Percentiles rank a stretch among this genome's conserved stretches.
phyloP scores from a whole-genome alignment of 2,329 filamentous ascomycete species.

The Scopulariopsis brevicaulis region DNA sequence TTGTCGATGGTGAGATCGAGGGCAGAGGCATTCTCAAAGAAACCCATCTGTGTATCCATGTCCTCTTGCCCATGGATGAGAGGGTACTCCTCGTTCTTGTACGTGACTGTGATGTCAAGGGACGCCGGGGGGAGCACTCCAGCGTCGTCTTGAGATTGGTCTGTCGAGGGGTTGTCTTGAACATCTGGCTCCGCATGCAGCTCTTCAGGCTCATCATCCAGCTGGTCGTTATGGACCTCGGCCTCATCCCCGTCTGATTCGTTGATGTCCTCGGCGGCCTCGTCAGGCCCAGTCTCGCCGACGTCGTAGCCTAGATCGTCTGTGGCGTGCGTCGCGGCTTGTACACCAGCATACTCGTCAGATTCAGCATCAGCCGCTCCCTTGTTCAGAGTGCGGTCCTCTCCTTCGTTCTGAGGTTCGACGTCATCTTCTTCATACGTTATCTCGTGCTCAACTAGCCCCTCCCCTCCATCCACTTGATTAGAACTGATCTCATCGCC shows the following conservation, averaged over 20 bases:
- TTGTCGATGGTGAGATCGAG: conserved; percentile 31
- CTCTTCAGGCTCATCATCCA: conserved; percentile 7
- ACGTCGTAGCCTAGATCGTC: background rate
- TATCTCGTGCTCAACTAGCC: conserved; percentile 9
- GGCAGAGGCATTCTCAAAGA: conserved; percentile 29
- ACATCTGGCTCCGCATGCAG: conserved; percentile 6
- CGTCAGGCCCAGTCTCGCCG: background rate
- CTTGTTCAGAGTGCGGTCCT: background rate
- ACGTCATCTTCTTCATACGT: conserved; percentile 8
- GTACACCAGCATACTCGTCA: background rate
- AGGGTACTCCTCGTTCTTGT: conserved; percentile 30
- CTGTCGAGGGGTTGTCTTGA: conserved; percentile 6
- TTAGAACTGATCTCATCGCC: background rate
- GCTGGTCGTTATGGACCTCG: conserved; percentile 3
- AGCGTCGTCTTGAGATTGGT: conserved; percentile 9
- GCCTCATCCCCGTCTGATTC: conserved; percentile 2
- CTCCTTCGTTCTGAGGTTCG: background rate
- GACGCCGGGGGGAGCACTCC: conserved; percentile 4
- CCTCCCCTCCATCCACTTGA: background rate
- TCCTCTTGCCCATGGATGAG: conserved; percentile 19
- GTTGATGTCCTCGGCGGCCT: background rate
- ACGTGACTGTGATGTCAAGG: conserved; percentile 27
- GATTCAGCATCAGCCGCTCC: conserved; percentile 5
- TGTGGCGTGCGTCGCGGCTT: background rate
- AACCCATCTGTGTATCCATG: conserved; percentile 22